A percentile compares a stretch with the other conserved stretches of the same genome.
Conservation (phyloP, 495 filamentous ascomycete genomes). For the Chlorociboria aeruginascens region DNA sequence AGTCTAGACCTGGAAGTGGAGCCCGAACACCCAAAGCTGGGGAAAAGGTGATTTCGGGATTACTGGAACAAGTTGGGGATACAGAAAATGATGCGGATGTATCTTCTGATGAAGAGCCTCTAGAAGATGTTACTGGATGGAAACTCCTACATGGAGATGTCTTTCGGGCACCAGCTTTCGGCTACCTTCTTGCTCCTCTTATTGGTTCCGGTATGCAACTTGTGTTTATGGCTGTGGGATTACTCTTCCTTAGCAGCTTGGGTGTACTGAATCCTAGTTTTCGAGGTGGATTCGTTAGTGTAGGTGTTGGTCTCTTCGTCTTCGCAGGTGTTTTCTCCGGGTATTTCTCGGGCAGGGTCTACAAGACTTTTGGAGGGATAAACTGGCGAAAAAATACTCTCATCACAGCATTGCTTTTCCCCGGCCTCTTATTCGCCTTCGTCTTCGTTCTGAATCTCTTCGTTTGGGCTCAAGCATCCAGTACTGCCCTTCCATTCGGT, state of each 20-base stretch:
- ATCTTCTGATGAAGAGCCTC: constrained; percentile 60
- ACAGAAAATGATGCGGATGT: constrained; percentile 49
- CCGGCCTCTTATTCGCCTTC: constrained; percentile 66
- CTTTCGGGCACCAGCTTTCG: constrained; percentile 69
- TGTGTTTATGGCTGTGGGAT: constrained; percentile 70
- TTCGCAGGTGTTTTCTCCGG: constrained; percentile 84
- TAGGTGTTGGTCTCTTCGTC: constrained; percentile 76
- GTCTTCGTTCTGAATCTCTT: constrained; percentile 85
- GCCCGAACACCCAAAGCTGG: constrained; percentile 31
- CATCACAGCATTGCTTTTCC: constrained; percentile 76
- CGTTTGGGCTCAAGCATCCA: constrained; percentile 87
- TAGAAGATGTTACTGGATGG: constrained; percentile 87
- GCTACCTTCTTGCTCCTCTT: constrained; percentile 70
- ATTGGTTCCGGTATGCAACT: constrained; percentile 86
- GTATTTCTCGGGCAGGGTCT: constrained; percentile 81
- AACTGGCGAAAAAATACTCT: constrained; percentile 73
- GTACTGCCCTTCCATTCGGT: constrained; percentile 80
- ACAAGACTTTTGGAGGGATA: constrained; percentile 74
- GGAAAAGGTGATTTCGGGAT: constrained; percentile 43
- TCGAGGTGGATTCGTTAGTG: constrained; percentile 82
- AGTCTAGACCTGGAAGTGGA: constrained; percentile 27
- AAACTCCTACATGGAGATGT: constrained; percentile 91
- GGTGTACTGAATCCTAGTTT: constrained; percentile 86
- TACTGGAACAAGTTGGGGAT: constrained; percentile 53
- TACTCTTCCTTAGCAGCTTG: constrained; percentile 68